These are phyloP conservation scores for Leptographium lundbergii DNA, from an alignment of 2,329 filamentous ascomycete species.

Conservation along the genomic window DNA sequence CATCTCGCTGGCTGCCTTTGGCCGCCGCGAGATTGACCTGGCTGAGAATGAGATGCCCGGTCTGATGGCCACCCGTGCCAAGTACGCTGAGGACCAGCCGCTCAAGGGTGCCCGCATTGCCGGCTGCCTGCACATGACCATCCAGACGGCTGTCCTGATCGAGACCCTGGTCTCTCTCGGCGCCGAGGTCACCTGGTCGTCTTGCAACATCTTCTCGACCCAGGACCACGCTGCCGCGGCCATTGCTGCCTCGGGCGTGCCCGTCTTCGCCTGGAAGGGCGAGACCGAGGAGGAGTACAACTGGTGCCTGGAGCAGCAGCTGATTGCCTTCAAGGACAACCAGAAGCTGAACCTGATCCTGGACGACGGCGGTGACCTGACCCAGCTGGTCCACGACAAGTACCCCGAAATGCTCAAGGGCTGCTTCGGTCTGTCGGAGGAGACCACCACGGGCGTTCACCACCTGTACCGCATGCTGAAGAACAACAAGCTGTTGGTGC, in stretches of 20 bases:
- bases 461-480: constrained; percentile 98
- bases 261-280: constrained; percentile 68
- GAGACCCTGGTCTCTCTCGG: constrained; percentile 91
- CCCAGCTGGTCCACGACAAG: constrained; percentile 90
- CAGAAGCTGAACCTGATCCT: constrained; percentile 98
- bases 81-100: constrained; percentile 89
- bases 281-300: constrained; percentile 99
- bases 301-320: constrained; percentile 99
- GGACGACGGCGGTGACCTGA: constrained; percentile 96
- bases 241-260: constrained; percentile 85
- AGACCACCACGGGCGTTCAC: constrained; percentile 99
- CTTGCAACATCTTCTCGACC: constrained; percentile 99
- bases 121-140: constrained; percentile 98
- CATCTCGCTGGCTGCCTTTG: constrained; percentile 94
- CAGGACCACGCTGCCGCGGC: constrained; percentile 97
- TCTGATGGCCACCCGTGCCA: constrained; percentile 86
- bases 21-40: constrained; percentile 97
- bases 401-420: constrained; percentile 97
- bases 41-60: constrained; percentile 96
- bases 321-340: constrained; percentile 89
- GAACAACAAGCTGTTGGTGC: constrained; percentile 76
- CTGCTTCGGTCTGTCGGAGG: constrained; percentile 97
- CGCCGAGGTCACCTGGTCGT: constrained; percentile 97
- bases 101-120: constrained; percentile 91
- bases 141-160: constrained; percentile 98